phyloP scores from a whole-genome alignment of 148 eudicot species.

The Rhododendron williamsianum region DNA sequence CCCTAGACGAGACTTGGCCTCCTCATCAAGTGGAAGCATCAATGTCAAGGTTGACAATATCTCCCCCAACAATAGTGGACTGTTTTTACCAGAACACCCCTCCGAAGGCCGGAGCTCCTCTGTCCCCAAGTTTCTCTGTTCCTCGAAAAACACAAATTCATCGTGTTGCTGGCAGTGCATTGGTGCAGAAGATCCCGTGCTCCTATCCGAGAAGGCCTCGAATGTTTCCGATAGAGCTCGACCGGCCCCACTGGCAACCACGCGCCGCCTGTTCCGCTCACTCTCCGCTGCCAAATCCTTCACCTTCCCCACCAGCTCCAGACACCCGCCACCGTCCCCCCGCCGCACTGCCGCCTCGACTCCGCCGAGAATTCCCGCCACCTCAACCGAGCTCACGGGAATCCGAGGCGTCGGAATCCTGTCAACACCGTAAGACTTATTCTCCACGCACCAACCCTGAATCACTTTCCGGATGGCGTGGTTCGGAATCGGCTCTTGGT shows the following conservation, averaged over 20 bases:
- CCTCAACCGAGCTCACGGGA: slow-evolving; percentile 36
- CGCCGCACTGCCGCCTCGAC: slow-evolving; percentile 6
- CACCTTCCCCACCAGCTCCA: slow-evolving; percentile 34
- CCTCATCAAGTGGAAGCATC: slow-evolving; percentile 30
- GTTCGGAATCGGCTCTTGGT: slow-evolving; percentile 30
- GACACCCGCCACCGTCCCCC: slow-evolving; percentile 1
- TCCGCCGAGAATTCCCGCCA: slow-evolving; percentile 27
- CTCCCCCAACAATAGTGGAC: slow-evolving; percentile 36
- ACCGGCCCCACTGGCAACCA: slow-evolving; percentile 32
- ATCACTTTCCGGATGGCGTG: slow-evolving; percentile 37
- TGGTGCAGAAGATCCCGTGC: background rate
- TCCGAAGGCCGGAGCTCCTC: slow-evolving; percentile 1
- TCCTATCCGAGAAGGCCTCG: slow-evolving; percentile 25
- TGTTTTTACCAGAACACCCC: slow-evolving; percentile 11
- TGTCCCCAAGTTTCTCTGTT: background rate
- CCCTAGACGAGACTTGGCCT: slow-evolving; percentile 25
- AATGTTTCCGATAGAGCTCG: slow-evolving; percentile 30
- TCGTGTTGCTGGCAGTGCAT: background rate
- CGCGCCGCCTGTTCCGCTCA: slow-evolving; percentile 47
- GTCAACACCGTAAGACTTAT: slow-evolving; percentile 25
- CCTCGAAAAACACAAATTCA: background rate
- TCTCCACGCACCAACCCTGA: slow-evolving; percentile 42
- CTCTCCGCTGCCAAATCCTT: slow-evolving; percentile 43
- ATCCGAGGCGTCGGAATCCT: slow-evolving; percentile 42
- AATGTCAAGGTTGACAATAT: slow-evolving; percentile 31